Base-by-base conservation (phyloP, 164 flowering plant genomes). In the Hamamelis virginiana region DNA sequence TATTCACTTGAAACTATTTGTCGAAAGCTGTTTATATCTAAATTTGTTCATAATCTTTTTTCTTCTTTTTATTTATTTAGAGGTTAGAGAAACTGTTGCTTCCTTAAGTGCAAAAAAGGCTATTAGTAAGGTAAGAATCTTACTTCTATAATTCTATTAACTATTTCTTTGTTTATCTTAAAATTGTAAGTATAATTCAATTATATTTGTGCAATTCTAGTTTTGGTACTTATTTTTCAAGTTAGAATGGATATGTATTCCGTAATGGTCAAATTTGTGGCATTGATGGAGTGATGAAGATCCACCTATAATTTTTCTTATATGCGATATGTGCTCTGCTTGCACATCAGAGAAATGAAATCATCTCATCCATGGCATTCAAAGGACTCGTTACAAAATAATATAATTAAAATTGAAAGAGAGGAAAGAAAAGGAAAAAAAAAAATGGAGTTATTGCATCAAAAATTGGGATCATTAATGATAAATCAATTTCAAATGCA, bases 61-160 rank as follows among this genome's bases (percentile, higher is more conserved):
- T 25, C 28, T 51, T 22, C 59, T 4, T 65, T 21, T 26, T 18
- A 41, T 51, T n/a, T 13, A 33, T 80, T 76, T 74, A 90, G 96
- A 79, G 86, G 85, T 88, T 65, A 80, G 81, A 64, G 84, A 84
- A 53, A 75, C 78, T 18, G 87, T 85, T 63, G 70, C 84, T 69
- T 70, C 79, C 26, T 71, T 88, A 76, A 59, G 67, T 80, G 91
- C 85, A 15, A 77, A 73, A 28, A 88, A 85, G 76, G 59, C 77
- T 9, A 90, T 90, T 28, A 65, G 62, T n/a, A 90, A 86, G 92
- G 96, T 90, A 59, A 67, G 79, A 68, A 50, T 55, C n/a, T 47
- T 47, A 4, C 41, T 46, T 56, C 21, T 45, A 0, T 1, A 33
- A 33, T 28, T 47, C 25, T 64, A 1, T 26, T 12, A 9, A 56